A percentile compares a stretch with the other conserved stretches of the same genome.
phyloP scores from a whole-genome alignment of 768 basidiomycete species.

The Hericium rajendrae region DNA sequence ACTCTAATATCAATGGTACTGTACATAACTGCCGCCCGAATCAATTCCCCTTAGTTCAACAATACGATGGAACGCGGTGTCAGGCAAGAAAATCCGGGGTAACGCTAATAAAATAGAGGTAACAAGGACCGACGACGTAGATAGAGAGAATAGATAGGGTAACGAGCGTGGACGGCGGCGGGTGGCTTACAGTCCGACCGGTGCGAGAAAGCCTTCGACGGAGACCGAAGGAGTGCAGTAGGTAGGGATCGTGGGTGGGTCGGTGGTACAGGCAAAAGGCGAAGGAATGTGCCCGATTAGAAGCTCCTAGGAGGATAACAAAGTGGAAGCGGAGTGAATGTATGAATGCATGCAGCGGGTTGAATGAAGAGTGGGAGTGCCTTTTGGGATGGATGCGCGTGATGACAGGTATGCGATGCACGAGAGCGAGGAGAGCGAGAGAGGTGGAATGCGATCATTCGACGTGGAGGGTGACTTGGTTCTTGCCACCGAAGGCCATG shows the following conservation, averaged over 20 bases:
- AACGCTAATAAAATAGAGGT: slow-evolving; percentile 10
- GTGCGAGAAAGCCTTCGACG: not conserved
- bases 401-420: slow-evolving; percentile 8
- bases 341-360: slow-evolving; percentile 5
- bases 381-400: slow-evolving; percentile 7
- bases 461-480: slow-evolving; percentile 77
- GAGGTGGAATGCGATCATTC: slow-evolving; percentile 35
- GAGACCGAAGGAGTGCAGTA: not conserved
- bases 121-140: slow-evolving; percentile 4
- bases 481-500: slow-evolving; percentile 86
- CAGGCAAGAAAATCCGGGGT: slow-evolving; percentile 15
- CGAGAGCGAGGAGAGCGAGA: slow-evolving; percentile 2
- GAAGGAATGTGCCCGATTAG: slow-evolving; percentile 2
- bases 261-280: slow-evolving; percentile 3
- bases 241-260: slow-evolving; percentile 2
- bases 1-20: slow-evolving; percentile 13
- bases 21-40: slow-evolving; percentile 12
- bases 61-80: slow-evolving; percentile 10
- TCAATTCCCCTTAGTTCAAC: slow-evolving; percentile 8
- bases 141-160: slow-evolving; percentile 11
- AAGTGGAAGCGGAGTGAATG: not conserved
- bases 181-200: not conserved
- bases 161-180: slow-evolving; percentile 7
- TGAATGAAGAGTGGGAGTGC: not conserved
- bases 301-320: slow-evolving; percentile 5